Evolutionary conservation across 768 basidiomycete genomes (phyloP).

Genomic region (Trichaptum fuscoviolaceum): DNA sequence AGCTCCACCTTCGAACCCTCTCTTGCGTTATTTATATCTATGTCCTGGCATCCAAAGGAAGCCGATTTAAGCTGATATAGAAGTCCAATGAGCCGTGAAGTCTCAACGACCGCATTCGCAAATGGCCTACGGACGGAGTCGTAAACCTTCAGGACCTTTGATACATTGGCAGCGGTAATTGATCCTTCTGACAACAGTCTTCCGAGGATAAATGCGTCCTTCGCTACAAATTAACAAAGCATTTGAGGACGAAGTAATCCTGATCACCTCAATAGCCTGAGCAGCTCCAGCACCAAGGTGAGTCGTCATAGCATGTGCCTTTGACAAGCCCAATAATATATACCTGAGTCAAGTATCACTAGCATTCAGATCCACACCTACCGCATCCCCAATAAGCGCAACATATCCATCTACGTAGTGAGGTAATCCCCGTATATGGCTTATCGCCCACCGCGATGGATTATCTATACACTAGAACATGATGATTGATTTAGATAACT

Average conservation of each 20-base stretch:
- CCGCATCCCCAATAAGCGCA: constrained; percentile 45
- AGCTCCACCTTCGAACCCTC: too few species aligned
- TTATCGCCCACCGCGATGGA: constrained; percentile 41
- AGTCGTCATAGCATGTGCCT: constrained; percentile 44
- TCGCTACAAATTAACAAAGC: neutral
- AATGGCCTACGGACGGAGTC: constrained; percentile 27
- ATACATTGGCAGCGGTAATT: constrained; percentile 19
- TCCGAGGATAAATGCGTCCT: constrained; percentile 27
- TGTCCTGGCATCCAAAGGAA: too few species aligned
- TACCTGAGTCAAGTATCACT: neutral
- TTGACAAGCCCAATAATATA: neutral
- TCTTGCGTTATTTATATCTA: too few species aligned
- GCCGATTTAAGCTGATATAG: constrained; percentile 18
- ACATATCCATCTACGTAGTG: constrained; percentile 34
- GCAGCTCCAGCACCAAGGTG: constrained; percentile 45
- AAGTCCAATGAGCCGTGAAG: constrained; percentile 17
- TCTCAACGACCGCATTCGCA: constrained; percentile 18
- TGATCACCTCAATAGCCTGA: constrained; percentile 42
- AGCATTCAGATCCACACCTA: constrained; percentile 16
- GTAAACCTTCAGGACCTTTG: constrained; percentile 25
- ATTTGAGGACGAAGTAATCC: constrained; percentile 1
- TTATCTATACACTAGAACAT: constrained; percentile 27
- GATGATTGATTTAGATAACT: constrained; percentile 4
- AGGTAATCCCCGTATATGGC: constrained; percentile 34
- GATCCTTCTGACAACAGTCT: constrained; percentile 20